These are phyloP conservation scores for Xylaria intraflava DNA, from an alignment of 495 filamentous ascomycete genomes.

Conservation along the genomic window DNA sequence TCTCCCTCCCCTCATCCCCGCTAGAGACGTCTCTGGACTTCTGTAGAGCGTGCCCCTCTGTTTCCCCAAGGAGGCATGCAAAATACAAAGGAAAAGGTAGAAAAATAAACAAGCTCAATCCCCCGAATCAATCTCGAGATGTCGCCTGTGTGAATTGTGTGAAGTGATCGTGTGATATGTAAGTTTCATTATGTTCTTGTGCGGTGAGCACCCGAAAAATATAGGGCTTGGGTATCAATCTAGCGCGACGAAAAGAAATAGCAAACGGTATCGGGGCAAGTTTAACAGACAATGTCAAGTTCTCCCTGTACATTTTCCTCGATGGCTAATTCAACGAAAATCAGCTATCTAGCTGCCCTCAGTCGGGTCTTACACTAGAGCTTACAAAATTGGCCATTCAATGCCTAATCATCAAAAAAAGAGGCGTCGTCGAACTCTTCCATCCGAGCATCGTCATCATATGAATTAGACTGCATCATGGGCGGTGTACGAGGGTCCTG, in stretches of 20 bases:
- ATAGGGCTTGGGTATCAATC: slow-evolving; percentile 28
- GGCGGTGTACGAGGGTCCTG: slow-evolving; percentile 58
- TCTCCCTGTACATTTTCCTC: slow-evolving; percentile 11
- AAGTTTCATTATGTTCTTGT: slow-evolving; percentile 19
- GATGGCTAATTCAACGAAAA: slow-evolving; percentile 7
- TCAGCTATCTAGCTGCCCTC: slow-evolving; percentile 5
- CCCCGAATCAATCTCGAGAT: slow-evolving; percentile 1
- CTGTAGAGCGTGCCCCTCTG: background rate
- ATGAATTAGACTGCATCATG: slow-evolving; percentile 59
- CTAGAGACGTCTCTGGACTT: background rate
- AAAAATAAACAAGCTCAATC: slow-evolving; percentile 3
- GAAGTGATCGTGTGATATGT: slow-evolving; percentile 4
- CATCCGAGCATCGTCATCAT: slow-evolving; percentile 63
- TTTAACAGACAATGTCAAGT: slow-evolving; percentile 18
- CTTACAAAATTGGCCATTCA: background rate
- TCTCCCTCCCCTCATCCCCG: background rate
- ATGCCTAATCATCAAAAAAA: slow-evolving; percentile 47
- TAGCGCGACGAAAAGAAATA: slow-evolving; percentile 20
- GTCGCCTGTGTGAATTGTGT: background rate
- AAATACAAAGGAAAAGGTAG: slow-evolving; percentile 14
- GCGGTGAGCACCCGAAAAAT: slow-evolving; percentile 8
- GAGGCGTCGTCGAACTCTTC: slow-evolving; percentile 50
- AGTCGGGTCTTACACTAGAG: background rate
- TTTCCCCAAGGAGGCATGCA: slow-evolving; percentile 2
- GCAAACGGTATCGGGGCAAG: slow-evolving; percentile 28